Conservation (phyloP, 139 green algal species). For the Chlamydomonas sp. region DNA sequence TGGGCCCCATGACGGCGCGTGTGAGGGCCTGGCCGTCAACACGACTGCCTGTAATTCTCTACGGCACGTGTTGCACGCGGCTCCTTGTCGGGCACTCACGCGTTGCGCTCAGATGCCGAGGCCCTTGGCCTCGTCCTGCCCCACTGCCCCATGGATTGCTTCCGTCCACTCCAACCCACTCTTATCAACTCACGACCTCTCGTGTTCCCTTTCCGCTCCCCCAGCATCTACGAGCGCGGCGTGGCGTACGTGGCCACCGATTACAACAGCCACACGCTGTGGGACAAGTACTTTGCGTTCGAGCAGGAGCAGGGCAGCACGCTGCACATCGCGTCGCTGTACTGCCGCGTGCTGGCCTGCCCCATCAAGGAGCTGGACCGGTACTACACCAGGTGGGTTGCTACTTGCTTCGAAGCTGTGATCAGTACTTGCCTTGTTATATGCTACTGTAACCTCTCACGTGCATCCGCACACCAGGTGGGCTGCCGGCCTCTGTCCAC, state of each 20-base stretch:
- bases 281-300: constrained; percentile 84
- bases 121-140: too few relatives aligned
- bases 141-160: not conserved
- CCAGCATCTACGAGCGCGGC: constrained; percentile 83
- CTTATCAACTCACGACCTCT: too few relatives aligned
- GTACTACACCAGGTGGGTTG: constrained; percentile 68
- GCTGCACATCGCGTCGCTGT: constrained; percentile 61
- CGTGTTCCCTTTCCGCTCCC: not conserved
- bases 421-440: too few relatives aligned
- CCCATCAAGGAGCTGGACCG: constrained; percentile 75
- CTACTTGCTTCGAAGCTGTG: not conserved
- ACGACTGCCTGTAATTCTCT: too few relatives aligned
- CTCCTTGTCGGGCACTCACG: too few relatives aligned
- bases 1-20: too few relatives aligned
- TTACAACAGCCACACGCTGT: constrained; percentile 74
- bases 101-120: too few relatives aligned
- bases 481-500: too few relatives aligned
- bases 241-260: constrained; percentile 71
- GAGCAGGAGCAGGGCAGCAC: constrained; percentile 53
- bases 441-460: too few relatives aligned
- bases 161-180: not conserved
- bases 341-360: constrained; percentile 66
- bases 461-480: too few relatives aligned
- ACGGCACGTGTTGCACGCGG: too few relatives aligned
- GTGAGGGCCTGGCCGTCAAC: too few relatives aligned